Conservation (phyloP, 768 basidiomycete species). For the Lactifluus subvellereus region DNA sequence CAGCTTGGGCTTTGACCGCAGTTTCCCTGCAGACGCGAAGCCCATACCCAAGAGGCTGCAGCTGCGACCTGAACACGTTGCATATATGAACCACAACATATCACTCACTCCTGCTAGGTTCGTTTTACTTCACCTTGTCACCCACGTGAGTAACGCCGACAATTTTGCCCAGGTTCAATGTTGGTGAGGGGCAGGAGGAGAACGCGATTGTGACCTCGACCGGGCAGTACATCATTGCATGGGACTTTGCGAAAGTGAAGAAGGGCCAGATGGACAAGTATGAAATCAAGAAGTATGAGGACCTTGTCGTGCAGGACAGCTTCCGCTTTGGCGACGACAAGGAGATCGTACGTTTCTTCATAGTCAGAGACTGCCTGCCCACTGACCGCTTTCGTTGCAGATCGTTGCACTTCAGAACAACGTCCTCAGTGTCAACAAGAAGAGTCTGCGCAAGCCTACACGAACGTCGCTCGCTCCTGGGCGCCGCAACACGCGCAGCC, state of each 20-base stretch:
- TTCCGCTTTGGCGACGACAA: constrained; percentile 98
- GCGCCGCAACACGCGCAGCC: constrained; percentile 23
- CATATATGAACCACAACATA: constrained; percentile 86
- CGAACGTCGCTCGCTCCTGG: constrained; percentile 61
- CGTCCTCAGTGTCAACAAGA: constrained; percentile 92
- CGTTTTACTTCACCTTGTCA: constrained; percentile 17
- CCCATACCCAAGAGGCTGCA: constrained; percentile 86
- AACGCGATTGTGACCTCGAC: constrained; percentile 94
- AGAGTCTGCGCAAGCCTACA: constrained; percentile 77
- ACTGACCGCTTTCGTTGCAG: constrained; percentile 37
- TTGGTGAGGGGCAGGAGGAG: constrained; percentile 81
- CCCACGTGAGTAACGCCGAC: background rate
- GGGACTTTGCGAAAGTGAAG: constrained; percentile 97
- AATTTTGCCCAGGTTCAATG: constrained; percentile 71
- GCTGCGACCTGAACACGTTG: constrained; percentile 85
- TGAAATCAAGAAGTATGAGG: constrained; percentile 95
- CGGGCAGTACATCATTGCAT: constrained; percentile 87
- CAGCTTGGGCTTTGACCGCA: constrained; percentile 83
- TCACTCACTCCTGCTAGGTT: constrained; percentile 93
- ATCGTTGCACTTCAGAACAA: constrained; percentile 94
- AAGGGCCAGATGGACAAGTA: constrained; percentile 87
- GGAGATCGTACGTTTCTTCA: constrained; percentile 68
- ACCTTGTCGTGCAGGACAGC: constrained; percentile 91
- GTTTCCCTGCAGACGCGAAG: constrained; percentile 92
- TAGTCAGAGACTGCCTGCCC: background rate